These are phyloP conservation scores for Fagopyrum homotropicum DNA, from an alignment of 148 eudicot species.

Conservation along the genomic window DNA sequence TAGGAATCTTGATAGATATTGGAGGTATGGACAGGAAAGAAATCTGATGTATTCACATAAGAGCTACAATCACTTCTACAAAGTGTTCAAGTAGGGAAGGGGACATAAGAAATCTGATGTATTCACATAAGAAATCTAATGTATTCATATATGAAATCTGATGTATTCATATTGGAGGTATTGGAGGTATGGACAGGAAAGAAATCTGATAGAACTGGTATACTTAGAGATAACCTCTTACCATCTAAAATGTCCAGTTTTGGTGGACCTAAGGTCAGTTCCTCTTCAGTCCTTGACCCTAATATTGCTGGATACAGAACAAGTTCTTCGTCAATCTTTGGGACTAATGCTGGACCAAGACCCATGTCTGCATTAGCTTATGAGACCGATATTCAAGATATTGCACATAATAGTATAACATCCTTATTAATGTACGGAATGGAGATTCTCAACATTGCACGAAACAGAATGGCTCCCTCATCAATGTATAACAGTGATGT, in stretches of 20 bases:
- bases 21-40: not conserved
- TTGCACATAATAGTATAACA: conserved; percentile 1
- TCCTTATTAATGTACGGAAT: conserved; percentile 10
- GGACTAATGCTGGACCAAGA: conserved; percentile 1
- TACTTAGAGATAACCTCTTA: conserved; percentile 47
- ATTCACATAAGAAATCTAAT: no score
- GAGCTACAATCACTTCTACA: not conserved
- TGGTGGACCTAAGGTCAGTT: conserved; percentile 14
- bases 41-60: not conserved
- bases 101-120: no score
- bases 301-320: conserved; percentile 13
- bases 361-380: not conserved
- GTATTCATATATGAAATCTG: no score
- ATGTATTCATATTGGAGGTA: no score
- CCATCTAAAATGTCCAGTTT: conserved; percentile 22
- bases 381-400: conserved; percentile 11
- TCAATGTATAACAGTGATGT: conserved; percentile 14
- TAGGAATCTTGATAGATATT: not conserved
- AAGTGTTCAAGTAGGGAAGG: not conserved
- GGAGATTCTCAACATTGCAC: not conserved
- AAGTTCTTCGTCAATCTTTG: not conserved
- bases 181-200: no score
- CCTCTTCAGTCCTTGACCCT: conserved; percentile 10
- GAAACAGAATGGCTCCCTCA: conserved; percentile 25
- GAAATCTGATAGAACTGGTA: no score